Evolutionary conservation across 257 asterid species (phyloP), one percentile per base, ranked within the genome.

Genomic region (Rauvolfia tetraphylla): DNA sequence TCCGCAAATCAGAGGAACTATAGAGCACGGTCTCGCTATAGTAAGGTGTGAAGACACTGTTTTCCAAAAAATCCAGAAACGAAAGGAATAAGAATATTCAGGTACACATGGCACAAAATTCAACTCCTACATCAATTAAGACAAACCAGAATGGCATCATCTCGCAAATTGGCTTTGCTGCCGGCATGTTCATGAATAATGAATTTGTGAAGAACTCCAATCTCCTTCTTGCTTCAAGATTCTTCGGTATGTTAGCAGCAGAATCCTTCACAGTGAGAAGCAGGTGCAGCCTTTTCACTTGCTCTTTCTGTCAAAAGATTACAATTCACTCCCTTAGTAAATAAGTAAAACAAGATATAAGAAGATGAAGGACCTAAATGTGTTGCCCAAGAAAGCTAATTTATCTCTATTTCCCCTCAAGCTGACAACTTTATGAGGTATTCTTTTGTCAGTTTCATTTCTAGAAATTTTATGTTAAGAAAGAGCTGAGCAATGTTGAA

Each of bases 1-100:
- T 85, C 82, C 95, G 92, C 88, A 95, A 81, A 75, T 95, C 99
- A 48, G 89, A 87, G 81, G 89, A 87, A 90, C 99, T 92, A 83
- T 95, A 95, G 76, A 95, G 98, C 83, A 95, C 99, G 18, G 96
- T 92, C 88, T 95, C 99, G 68, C 99, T 95, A 87, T 95, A 95
- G 88, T 95, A 95, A 8, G 99, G 99, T 6, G 99, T 95, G 96
- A 95, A 95, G 84, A 95, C 99, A 82, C 98, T 94, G 80, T 85
- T 78, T 48, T 49, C 78, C 84, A 80, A 54, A 72, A 81, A 83
- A 82, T 53, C 23, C 67, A 78, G 42, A 69, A 54, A 36, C 84
- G 36, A 70, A 66, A 81, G 73, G 58, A 80, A 71, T 87, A 80
- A 78, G 82, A 62, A 72, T 71, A 62, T 51, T 48, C 72, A 25